Evolutionary conservation across 169 alveolate species (phyloP).

Genomic region (Cryptosporidium meleagridis): DNA sequence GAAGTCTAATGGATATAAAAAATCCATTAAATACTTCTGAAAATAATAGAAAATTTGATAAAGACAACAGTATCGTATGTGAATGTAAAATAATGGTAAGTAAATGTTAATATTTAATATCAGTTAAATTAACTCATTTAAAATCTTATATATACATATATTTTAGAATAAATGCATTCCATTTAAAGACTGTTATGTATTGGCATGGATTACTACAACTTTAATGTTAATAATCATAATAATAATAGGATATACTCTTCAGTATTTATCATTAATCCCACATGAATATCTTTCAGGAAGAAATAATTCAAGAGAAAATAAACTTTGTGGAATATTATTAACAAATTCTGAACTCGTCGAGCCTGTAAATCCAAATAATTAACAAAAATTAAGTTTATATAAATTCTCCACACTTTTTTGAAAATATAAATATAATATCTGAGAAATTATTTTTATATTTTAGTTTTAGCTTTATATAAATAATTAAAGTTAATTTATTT

Average conservation of each 20-base stretch:
- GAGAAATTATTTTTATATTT: too few relatives aligned
- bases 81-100: conserved; percentile 22
- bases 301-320: background rate
- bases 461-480: background rate
- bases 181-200: conserved; percentile 13
- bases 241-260: background rate
- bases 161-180: background rate
- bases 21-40: background rate
- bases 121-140: background rate
- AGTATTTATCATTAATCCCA: conserved; percentile 26
- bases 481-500: background rate
- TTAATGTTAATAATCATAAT: background rate
- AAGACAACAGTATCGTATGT: background rate
- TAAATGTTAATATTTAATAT: background rate
- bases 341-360: background rate
- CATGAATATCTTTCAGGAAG: conserved; percentile 5
- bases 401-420: conserved; percentile 12
- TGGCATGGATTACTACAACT: conserved; percentile 7
- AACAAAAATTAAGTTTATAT: background rate
- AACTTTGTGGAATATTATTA: background rate
- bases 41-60: background rate
- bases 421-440: too few relatives aligned
- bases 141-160: background rate
- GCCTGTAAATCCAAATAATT: conserved; percentile 12
- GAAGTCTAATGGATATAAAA: background rate